Conservation (phyloP, 306 rosid species). For the Prinsepia uniflora region DNA sequence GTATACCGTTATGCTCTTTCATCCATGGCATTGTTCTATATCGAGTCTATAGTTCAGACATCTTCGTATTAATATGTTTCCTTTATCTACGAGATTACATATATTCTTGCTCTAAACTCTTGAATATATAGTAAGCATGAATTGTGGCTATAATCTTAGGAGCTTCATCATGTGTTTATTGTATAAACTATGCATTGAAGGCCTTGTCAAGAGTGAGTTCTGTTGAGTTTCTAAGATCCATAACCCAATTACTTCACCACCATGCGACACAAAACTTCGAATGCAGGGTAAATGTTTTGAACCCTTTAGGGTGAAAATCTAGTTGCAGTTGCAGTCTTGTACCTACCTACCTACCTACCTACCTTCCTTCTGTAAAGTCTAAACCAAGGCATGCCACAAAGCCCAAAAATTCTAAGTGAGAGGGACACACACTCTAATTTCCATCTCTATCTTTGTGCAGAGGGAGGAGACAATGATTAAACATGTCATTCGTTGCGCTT, state of each 20-base stretch:
- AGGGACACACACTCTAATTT: slow-evolving; percentile 11
- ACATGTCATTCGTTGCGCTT: neutral
- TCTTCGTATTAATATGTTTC: neutral
- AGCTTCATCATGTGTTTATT: too few species aligned
- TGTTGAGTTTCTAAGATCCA: too few species aligned
- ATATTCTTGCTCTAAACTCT: neutral
- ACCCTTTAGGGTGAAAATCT: neutral
- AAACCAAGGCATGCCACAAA: slow-evolving; percentile 12
- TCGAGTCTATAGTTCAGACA: neutral
- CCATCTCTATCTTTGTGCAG: neutral
- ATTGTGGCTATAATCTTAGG: neutral
- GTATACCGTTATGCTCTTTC: neutral
- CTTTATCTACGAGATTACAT: neutral
- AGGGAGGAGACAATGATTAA: slow-evolving; percentile 6
- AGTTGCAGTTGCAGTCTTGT: slow-evolving; percentile 7
- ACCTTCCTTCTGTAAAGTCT: slow-evolving; percentile 7
- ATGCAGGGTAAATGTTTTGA: too few species aligned
- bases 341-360: slow-evolving; percentile 13
- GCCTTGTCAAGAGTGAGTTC: too few species aligned
- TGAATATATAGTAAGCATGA: too few species aligned
- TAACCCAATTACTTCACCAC: too few species aligned
- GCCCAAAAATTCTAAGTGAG: slow-evolving; percentile 7
- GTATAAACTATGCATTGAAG: too few species aligned
- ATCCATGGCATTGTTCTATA: neutral
- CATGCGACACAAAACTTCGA: too few species aligned